These are phyloP conservation scores for Rhododendron ovatum DNA, from an alignment of 148 eudicot genomes.

Conservation along the genomic window DNA sequence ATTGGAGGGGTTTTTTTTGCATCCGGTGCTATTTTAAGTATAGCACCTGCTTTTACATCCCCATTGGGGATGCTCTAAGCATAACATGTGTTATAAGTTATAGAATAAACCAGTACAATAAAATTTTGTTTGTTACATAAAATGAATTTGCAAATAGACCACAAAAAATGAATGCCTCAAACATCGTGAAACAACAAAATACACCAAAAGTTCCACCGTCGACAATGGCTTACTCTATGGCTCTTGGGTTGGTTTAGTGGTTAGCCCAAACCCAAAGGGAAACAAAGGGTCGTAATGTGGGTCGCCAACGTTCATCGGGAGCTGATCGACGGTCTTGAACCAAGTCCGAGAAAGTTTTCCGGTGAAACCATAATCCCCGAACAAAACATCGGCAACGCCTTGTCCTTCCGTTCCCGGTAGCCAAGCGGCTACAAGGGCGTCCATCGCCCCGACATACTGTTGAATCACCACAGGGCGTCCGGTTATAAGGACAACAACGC, in stretches of 20 bases:
- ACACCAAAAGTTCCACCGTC: not conserved
- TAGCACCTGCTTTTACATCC: no score
- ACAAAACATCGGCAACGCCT: conserved; percentile 49
- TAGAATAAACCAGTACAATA: no score
- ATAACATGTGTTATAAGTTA: no score
- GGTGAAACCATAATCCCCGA: conserved; percentile 49
- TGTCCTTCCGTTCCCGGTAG: conserved; percentile 60
- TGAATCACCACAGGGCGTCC: conserved; percentile 50
- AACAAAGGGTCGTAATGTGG: conserved; percentile 47
- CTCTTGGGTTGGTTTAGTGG: conserved; percentile 13
- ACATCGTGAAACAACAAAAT: no score
- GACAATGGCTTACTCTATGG: not conserved
- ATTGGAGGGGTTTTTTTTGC: no score
- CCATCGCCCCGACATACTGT: conserved; percentile 34
- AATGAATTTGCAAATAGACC: not conserved
- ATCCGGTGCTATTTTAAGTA: no score
- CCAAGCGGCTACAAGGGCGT: conserved; percentile 60
- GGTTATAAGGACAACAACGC: conserved; percentile 39
- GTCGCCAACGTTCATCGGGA: conserved; percentile 65
- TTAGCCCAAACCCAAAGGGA: conserved; percentile 53
- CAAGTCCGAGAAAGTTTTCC: conserved; percentile 53
- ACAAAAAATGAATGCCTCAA: not conserved
- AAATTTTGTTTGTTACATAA: no score
- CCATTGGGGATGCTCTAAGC: no score
- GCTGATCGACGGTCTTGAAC: conserved; percentile 57